Base-by-base conservation (phyloP, 2,329 filamentous ascomycete species). In the Gnomoniopsis sp. region DNA sequence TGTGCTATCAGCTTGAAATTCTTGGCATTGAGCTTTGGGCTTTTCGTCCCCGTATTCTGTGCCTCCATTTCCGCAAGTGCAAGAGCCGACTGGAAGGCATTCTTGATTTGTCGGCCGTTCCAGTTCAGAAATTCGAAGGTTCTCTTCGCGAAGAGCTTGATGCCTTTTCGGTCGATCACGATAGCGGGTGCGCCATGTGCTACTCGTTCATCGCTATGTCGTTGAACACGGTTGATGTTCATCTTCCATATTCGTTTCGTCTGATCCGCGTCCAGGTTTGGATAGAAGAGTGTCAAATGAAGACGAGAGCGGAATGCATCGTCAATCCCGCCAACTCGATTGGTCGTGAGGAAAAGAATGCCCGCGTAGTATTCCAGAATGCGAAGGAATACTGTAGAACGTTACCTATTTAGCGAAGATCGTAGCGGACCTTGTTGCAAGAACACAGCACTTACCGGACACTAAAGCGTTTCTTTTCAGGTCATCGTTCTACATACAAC, bases 181-280 rank as follows among this genome's bases (percentile, higher is more conserved):
- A 46, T 49, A 15, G 41, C 22, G 12, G 38, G 4, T 46, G 68
- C 68, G 10, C 65, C 64, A 1, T 50, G n/a, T 6, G 12, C n/a
- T 15, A 15, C 14, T 15, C 38, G 38, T 12, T 41, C 38, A 3
- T 41, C 38, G 38, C 38, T 41, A 12, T 41, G 38, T 6, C 38
- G 38, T 15, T 15, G 14, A n/a, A 41, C n/a, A 12, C 38, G 38
- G 12, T 34, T 21, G 8, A 34, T 14, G n/a, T 51, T 26, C 23
- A 34, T 19, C 17, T 36, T 81, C 77, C 17, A 75, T 69, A 8
- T 77, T 78, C 1, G 78, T 71, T 61, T 81, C 0, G 68, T 67
- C 21, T 67, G 54, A 17, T 56, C 47, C 11, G 48, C 33, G 41
- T 56, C 36, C 21, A 56, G 48, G 6, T 12, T 21, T 22, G 54